Conservation (phyloP, 2,329 filamentous ascomycete genomes). For the Aurifilum marmelostoma region DNA sequence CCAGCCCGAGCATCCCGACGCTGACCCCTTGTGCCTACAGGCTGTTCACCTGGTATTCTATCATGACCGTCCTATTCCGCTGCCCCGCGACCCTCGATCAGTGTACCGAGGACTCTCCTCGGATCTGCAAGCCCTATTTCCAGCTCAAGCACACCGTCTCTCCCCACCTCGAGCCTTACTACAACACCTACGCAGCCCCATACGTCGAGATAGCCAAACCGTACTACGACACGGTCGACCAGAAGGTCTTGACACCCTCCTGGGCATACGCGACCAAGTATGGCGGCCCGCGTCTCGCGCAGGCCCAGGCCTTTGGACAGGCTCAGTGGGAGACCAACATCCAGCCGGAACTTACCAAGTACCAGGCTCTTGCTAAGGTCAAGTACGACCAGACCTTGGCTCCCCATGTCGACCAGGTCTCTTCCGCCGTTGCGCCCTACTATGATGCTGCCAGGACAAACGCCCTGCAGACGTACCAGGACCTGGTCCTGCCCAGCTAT, state of each 20-base stretch:
- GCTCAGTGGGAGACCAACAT: conserved; percentile 79
- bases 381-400: conserved; percentile 74
- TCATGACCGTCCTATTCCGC: conserved; percentile 78
- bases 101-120: conserved; percentile 71
- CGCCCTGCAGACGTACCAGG: conserved; percentile 69
- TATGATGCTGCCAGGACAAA: conserved; percentile 67
- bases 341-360: conserved; percentile 72
- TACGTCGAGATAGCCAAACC: conserved; percentile 78
- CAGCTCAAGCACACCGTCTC: conserved; percentile 63
- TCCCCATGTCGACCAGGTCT: conserved; percentile 70
- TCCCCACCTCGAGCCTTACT: conserved; percentile 84
- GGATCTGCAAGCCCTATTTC: conserved; percentile 83
- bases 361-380: conserved; percentile 61
- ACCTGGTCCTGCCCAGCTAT: conserved; percentile 76
- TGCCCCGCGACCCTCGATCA: conserved; percentile 74
- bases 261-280: conserved; percentile 70
- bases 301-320: conserved; percentile 67
- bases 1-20: neutral
- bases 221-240: conserved; percentile 68
- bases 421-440: conserved; percentile 68
- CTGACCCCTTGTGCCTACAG: conserved; percentile 46
- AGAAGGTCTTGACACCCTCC: conserved; percentile 70
- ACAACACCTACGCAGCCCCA: conserved; percentile 79
- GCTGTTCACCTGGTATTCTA: conserved; percentile 81
- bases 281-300: conserved; percentile 71